phyloP scores from a whole-genome alignment of 2,329 filamentous ascomycete species.

The Diaporthe aspalathi region DNA sequence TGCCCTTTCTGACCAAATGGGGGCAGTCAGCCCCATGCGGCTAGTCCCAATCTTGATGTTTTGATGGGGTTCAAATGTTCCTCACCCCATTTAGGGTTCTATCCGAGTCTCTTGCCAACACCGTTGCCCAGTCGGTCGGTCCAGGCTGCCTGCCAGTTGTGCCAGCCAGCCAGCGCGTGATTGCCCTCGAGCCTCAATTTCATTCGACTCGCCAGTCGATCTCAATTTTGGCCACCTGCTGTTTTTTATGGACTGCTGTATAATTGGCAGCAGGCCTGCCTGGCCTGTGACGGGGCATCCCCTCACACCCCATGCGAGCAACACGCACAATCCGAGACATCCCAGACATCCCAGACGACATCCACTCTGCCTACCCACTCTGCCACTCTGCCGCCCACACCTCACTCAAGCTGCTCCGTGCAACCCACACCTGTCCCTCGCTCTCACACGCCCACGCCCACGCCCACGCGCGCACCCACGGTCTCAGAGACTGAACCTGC shows the following conservation, averaged over 20 bases:
- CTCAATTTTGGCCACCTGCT: slow-evolving; percentile 12
- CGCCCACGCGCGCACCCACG: background rate
- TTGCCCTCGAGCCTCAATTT: slow-evolving; percentile 2
- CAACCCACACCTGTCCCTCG: too few species aligned
- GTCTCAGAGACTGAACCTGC: background rate
- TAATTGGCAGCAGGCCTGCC: slow-evolving; percentile 11
- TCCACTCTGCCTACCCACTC: too few species aligned
- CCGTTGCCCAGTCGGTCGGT: background rate
- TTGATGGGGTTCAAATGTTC: too few species aligned
- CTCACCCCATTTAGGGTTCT: slow-evolving; percentile 3
- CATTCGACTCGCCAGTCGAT: slow-evolving; percentile 9
- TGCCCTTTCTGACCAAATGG: background rate
- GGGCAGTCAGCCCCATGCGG: background rate
- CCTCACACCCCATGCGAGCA: background rate
- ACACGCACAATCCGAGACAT: background rate
- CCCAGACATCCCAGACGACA: too few species aligned
- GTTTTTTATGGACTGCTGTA: background rate
- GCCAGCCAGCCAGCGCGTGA: background rate
- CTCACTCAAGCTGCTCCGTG: too few species aligned
- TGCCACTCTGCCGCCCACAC: too few species aligned
- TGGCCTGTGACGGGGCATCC: background rate
- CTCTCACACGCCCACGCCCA: background rate
- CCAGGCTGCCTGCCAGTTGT: background rate
- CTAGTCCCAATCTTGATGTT: background rate
- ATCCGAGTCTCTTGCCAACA: background rate